Conservation (phyloP, 2,329 filamentous ascomycete genomes). For the Seiridium unicorne region DNA sequence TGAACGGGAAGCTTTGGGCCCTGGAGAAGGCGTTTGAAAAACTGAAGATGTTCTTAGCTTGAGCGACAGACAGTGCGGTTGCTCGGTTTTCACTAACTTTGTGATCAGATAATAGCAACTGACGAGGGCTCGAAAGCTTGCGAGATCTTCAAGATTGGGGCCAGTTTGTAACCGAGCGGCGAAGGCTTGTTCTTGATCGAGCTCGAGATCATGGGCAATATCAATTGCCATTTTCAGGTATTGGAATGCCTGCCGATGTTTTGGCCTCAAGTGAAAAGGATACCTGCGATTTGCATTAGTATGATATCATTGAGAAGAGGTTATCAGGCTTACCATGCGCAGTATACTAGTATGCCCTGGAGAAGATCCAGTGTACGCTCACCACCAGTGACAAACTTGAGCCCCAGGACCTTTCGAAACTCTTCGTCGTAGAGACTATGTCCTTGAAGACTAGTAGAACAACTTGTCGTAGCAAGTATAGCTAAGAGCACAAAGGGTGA, state of each 20-base stretch:
- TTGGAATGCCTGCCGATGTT: conserved; percentile 46
- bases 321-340: conserved; percentile 45
- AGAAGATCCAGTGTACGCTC: conserved; percentile 57
- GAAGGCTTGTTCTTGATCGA: conserved; percentile 37
- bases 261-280: conserved; percentile 52
- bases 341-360: conserved; percentile 56
- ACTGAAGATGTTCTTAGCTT: conserved; percentile 23
- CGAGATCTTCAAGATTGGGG: conserved; percentile 29
- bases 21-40: conserved; percentile 37
- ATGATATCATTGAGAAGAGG: background rate
- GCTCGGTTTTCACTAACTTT: conserved; percentile 30
- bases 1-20: conserved; percentile 32
- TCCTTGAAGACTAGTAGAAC: conserved; percentile 45
- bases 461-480: conserved; percentile 50
- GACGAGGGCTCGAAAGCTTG: conserved; percentile 44
- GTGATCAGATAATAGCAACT: conserved; percentile 42
- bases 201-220: conserved; percentile 46
- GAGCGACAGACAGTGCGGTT: background rate
- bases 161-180: background rate
- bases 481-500: conserved; percentile 54
- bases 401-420: conserved; percentile 53
- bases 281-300: conserved; percentile 38
- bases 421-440: conserved; percentile 56
- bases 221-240: conserved; percentile 53
- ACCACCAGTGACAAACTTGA: conserved; percentile 55